These are phyloP conservation scores for Jatropha curcas DNA, from an alignment of 345 rosid species.

Conservation along the genomic window DNA sequence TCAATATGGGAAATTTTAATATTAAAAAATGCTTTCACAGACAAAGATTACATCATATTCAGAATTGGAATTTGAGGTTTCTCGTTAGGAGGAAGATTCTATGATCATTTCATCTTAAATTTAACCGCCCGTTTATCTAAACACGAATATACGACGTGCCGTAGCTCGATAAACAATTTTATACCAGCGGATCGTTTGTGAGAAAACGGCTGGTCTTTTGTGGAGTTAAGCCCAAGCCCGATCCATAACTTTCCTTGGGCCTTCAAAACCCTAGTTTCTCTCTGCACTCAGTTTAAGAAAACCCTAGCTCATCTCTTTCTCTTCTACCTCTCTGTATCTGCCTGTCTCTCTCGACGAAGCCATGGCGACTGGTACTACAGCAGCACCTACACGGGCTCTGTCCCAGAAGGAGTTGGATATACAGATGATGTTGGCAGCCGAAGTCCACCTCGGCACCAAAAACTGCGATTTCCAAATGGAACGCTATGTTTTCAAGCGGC, in stretches of 20 bases:
- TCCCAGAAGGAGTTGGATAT: constrained; percentile 79
- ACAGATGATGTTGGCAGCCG: constrained; percentile 88
- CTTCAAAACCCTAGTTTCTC: background rate
- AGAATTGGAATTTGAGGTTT: no score
- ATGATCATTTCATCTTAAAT: no score
- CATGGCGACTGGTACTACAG: constrained; percentile 11
- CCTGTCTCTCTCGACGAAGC: background rate
- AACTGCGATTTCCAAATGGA: constrained; percentile 94
- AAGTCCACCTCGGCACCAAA: constrained; percentile 92
- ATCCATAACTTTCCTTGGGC: background rate
- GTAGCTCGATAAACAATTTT: no score
- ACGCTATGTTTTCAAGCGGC: constrained; percentile 89
- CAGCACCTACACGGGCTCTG: constrained; percentile 25
- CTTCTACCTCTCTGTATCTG: background rate
- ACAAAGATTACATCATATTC: no score
- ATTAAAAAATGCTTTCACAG: no score
- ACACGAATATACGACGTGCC: background rate
- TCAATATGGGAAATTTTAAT: no score
- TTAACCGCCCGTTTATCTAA: no score
- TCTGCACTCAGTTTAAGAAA: background rate
- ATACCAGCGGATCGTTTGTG: no score
- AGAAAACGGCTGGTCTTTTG: no score
- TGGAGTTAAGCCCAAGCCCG: background rate
- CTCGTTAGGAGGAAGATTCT: no score
- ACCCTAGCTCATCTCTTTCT: background rate